Base-by-base conservation (phyloP, 1,284 basidiomycete species). In the Trametes versicolor region DNA sequence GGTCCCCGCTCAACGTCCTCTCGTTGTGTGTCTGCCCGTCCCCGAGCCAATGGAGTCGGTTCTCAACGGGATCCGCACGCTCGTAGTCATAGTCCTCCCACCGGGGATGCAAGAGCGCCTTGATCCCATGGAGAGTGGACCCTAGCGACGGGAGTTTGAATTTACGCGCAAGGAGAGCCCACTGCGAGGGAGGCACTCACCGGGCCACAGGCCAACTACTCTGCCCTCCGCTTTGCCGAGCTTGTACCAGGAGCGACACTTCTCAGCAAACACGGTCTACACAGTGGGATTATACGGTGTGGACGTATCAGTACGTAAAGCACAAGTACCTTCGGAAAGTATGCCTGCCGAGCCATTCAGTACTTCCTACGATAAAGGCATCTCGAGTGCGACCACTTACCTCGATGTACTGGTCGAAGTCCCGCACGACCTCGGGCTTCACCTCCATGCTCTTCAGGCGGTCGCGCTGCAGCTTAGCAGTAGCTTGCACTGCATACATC, bases 201-300 rank as follows among this genome's bases (percentile, higher is more conserved):
- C 87, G 25, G 88, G 88, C 86, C 86, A 91, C 5, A 90, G 75
- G 0, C 79, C 87, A 21, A 82, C 80, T 2, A 89, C 78, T 1
- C 85, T 80, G 3, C 89, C 88, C 63, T 88, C 85, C 68, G 82
- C 82, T 64, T 83, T 83, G 4, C 87, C 87, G 87, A 78, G 79
- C 73, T 90, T 90, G 71, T 90, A 91, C 89, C 89, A 91, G 3
- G 87, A 87, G 7, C 82, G 79, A 70, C 89, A 90, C 62, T 84
- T 83, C 60, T 83, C 82, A 39, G 81, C 81, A 71, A 83, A 90
- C 1, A 89, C 86, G 2, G 86, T 88, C 85, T 88, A 39, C 23
- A 66, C 54, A 27, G 23, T 15, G n/a, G n/a, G 43, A 25, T 50
- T 34, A 62, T 25, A 27, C 34, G 4, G 15, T 32, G 29, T 32